Percentiles rank a stretch among this genome's conserved stretches.
Evolutionary conservation across 164 flowering plant species (phyloP).

Genomic region (Annona cherimola): DNA sequence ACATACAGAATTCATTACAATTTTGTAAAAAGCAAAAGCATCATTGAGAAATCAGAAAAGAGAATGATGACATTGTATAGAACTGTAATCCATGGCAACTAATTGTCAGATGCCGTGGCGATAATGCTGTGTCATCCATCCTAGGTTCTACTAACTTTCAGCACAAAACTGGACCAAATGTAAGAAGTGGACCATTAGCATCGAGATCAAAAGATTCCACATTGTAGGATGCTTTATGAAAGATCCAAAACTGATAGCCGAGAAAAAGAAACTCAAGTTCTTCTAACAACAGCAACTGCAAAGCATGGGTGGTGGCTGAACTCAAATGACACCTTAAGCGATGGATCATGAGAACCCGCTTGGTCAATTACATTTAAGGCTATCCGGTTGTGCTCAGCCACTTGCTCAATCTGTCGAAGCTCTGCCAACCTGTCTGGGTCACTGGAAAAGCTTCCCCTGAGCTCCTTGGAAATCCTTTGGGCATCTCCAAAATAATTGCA

Average conservation of each 20-base stretch:
- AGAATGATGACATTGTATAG: background rate
- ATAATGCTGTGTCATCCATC: background rate
- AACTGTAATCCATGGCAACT: background rate
- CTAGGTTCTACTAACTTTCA: background rate
- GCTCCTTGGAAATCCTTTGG: constrained; percentile 75
- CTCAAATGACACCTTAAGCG: constrained; percentile 76
- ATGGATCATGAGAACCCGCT: constrained; percentile 56
- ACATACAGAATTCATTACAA: background rate
- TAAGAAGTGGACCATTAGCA: background rate
- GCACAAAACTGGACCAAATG: background rate
- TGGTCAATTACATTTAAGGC: constrained; percentile 71
- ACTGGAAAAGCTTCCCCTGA: constrained; percentile 53
- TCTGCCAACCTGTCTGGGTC: constrained; percentile 74
- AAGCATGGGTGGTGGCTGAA: constrained; percentile 81
- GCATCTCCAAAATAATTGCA: constrained; percentile 82
- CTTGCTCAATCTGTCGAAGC: constrained; percentile 73
- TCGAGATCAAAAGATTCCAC: background rate
- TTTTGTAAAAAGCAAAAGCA: background rate
- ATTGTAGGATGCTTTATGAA: background rate
- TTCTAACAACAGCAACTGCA: constrained; percentile 74
- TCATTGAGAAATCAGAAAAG: background rate
- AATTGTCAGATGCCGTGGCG: background rate
- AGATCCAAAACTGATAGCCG: background rate
- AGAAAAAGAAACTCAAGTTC: constrained; percentile 38
- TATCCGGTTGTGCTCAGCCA: constrained; percentile 79